Percentiles rank a stretch among this genome's conserved stretches.
These are phyloP conservation scores for Nitzschia putrida DNA, from an alignment of 108 stramenopile species.

Conservation along the genomic window DNA sequence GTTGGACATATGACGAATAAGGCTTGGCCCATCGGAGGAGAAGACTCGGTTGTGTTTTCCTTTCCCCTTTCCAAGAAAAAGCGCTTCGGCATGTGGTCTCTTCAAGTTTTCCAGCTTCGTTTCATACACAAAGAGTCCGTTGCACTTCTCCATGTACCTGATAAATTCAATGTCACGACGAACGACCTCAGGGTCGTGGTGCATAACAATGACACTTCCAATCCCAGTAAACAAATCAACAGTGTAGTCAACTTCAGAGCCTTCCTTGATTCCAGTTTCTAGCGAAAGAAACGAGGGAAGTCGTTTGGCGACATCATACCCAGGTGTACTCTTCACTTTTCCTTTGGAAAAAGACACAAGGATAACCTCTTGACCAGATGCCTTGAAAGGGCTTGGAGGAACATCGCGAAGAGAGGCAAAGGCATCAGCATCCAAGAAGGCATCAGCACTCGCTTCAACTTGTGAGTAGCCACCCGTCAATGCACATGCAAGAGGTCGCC, in stretches of 20 bases:
- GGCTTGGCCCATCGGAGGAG: constrained; percentile 68
- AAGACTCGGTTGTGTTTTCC: constrained; percentile 45
- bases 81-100: constrained; percentile 59
- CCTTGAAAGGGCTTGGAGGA: constrained; percentile 70
- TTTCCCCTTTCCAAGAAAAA: constrained; percentile 13
- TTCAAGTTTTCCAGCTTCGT: constrained; percentile 71
- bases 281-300: constrained; percentile 75
- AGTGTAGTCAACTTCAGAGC: constrained; percentile 71
- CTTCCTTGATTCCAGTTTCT: constrained; percentile 58
- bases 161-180: constrained; percentile 76
- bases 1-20: constrained; percentile 74
- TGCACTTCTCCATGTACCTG: constrained; percentile 81
- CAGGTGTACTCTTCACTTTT: constrained; percentile 69
- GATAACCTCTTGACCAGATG: constrained; percentile 67
- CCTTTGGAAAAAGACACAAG: constrained; percentile 71
- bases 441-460: constrained; percentile 76
- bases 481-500: constrained; percentile 72
- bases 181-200: constrained; percentile 56
- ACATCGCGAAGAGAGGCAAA: constrained; percentile 60
- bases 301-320: constrained; percentile 72
- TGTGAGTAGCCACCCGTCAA: constrained; percentile 81
- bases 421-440: constrained; percentile 70
- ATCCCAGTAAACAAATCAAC: constrained; percentile 73
- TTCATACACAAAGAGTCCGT: constrained; percentile 79
- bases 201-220: constrained; percentile 77